Evolutionary conservation across 352 stramenopile genomes (phyloP), one percentile per base, ranked within the genome.

Genomic region (Phytophthora europaea): DNA sequence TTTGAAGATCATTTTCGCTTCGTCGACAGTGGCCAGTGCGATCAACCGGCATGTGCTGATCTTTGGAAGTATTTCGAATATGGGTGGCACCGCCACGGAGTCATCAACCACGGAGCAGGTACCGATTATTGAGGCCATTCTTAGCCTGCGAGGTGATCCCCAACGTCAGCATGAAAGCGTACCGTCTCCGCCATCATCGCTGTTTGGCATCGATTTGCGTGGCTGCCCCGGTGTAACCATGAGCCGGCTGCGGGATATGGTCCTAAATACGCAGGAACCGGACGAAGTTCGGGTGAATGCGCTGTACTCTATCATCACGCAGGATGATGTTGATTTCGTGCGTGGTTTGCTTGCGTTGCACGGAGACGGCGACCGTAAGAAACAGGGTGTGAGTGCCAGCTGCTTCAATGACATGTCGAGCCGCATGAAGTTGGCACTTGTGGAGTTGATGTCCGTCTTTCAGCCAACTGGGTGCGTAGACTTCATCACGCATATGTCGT

Each of bases 1-100:
- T 56, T 61, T 90, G 8, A 90, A 89, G 72, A 80, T 91, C 57
- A 83, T 92, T 52, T 88, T 93, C 69, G 83, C 76, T 6, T 88
- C 84, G 3, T 76, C 84, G 6, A 91, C 83, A 10, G 63, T 82
- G 34, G 77, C 84, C 9, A 93, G 89, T 59, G 82, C 86, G 22
- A 87, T 92, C 70, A 96, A 96, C 55, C 84, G 89, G 8, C 81
- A 92, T 51, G 85, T 92, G 55, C 61, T 94, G 16, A 92, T 95
- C 48, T 93, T 92, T 63, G 90, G 88, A 64, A 92, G 82, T 69
- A 94, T 93, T 57, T 88, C 85, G 26, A 92, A 62, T 66, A 76
- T 89, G 80, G 84, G 74, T 38, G 85, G 82, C 3, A 90, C 85
- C 43, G 73, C 87, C 20, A 93, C 84, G 2, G 77, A 89, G n/a